phyloP scores from a whole-genome alignment of 495 filamentous ascomycete species.

The Hypoxylon fragiforme region DNA sequence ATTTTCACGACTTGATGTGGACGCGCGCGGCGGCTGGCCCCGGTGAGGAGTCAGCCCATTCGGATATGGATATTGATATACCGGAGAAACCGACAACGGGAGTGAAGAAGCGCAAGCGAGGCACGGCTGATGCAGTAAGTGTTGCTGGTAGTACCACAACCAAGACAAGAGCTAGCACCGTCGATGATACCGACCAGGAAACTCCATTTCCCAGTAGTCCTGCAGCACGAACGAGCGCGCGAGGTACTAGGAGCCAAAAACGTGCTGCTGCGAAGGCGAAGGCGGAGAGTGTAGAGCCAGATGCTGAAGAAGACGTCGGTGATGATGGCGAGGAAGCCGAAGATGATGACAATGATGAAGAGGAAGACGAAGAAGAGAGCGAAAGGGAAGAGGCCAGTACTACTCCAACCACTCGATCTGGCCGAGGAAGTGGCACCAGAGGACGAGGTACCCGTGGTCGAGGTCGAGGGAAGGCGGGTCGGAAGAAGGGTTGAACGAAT shows the following conservation, averaged over 20 bases:
- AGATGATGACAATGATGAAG: slow-evolving; percentile 27
- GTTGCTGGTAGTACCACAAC: slow-evolving; percentile 37
- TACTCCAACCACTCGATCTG: slow-evolving; percentile 22
- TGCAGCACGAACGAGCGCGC: slow-evolving; percentile 41
- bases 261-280: slow-evolving; percentile 46
- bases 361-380: slow-evolving; percentile 24
- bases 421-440: slow-evolving; percentile 12
- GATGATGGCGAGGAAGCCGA: slow-evolving; percentile 38
- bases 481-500: slow-evolving; percentile 32
- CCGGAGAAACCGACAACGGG: slow-evolving; percentile 40
- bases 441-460: slow-evolving; percentile 31
- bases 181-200: slow-evolving; percentile 58
- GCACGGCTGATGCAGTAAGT: slow-evolving; percentile 30
- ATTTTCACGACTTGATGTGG: slow-evolving; percentile 78
- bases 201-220: slow-evolving; percentile 41
- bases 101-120: slow-evolving; percentile 59
- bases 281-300: slow-evolving; percentile 27
- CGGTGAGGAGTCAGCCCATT: slow-evolving; percentile 57
- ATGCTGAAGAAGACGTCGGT: slow-evolving; percentile 34
- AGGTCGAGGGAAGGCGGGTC: slow-evolving; percentile 31
- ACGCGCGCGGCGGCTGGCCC: slow-evolving; percentile 62
- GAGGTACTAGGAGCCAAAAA: slow-evolving; percentile 44
- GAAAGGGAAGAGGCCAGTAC: slow-evolving; percentile 25
- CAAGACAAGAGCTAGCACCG: slow-evolving; percentile 52
- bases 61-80: slow-evolving; percentile 50